Conservation (phyloP, 768 basidiomycete species). For the Rhodotorula graminis region DNA sequence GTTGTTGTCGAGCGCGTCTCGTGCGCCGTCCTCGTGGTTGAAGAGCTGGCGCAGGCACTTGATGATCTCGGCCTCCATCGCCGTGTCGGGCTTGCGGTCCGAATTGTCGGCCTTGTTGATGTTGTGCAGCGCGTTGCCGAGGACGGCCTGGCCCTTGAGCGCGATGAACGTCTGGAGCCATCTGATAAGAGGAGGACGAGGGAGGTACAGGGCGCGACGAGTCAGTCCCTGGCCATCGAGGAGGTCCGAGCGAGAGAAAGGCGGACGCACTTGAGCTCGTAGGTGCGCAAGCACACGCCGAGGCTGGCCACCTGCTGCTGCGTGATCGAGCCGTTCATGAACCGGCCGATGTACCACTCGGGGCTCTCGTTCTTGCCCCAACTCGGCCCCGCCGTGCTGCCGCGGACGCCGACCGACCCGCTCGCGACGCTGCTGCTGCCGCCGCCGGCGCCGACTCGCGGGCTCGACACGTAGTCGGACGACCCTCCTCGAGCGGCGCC, state of each 20-base stretch:
- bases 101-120: slow-evolving; percentile 53
- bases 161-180: slow-evolving; percentile 75
- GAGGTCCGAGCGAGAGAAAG: background rate
- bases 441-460: background rate
- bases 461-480: background rate
- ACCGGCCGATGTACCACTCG: slow-evolving; percentile 88
- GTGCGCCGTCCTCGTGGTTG: slow-evolving; percentile 61
- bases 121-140: slow-evolving; percentile 70
- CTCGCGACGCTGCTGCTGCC: background rate
- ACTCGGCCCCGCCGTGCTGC: background rate
- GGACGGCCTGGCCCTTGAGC: slow-evolving; percentile 75
- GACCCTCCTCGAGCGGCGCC: slow-evolving; percentile 4
- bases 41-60: slow-evolving; percentile 81
- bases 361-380: slow-evolving; percentile 60
- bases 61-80: slow-evolving; percentile 77
- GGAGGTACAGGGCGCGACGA: background rate
- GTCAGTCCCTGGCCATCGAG: too few relatives aligned
- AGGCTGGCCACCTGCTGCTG: slow-evolving; percentile 72
- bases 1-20: slow-evolving; percentile 68
- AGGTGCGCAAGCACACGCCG: slow-evolving; percentile 66
- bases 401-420: background rate
- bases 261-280: slow-evolving; percentile 64
- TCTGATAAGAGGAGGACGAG: slow-evolving; percentile 48
- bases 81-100: slow-evolving; percentile 56
- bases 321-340: slow-evolving; percentile 78